phyloP scores from a whole-genome alignment of 2,329 filamentous ascomycete genomes.

The Leptographium lundbergii region DNA sequence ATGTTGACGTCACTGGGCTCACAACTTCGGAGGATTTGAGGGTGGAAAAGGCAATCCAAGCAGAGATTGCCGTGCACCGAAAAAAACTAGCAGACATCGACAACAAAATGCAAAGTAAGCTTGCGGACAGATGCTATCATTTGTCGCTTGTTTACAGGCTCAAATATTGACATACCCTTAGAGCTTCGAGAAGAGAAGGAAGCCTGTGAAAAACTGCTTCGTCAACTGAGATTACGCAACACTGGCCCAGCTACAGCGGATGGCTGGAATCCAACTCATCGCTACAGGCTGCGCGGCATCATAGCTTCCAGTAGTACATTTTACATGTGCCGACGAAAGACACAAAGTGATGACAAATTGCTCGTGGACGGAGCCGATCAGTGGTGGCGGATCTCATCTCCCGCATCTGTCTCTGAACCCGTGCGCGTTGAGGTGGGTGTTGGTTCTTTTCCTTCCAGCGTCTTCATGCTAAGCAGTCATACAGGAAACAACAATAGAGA shows the following conservation, averaged over 20 bases:
- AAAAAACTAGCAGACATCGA: constrained; percentile 9
- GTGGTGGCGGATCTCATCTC: constrained; percentile 18
- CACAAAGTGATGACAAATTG: constrained; percentile 8
- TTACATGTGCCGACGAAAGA: constrained; percentile 16
- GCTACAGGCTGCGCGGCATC: constrained; percentile 20
- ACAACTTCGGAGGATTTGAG: constrained; percentile 10
- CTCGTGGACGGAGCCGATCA: constrained; percentile 9
- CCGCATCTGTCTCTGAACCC: constrained; percentile 9
- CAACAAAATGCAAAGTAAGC: constrained; percentile 6
- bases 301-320: constrained; percentile 15
- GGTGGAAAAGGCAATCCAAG: constrained; percentile 9
- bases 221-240: constrained; percentile 5
- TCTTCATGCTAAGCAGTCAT: not conserved
- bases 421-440: constrained; percentile 12
- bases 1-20: constrained; percentile 11
- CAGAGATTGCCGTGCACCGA: constrained; percentile 11
- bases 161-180: not conserved
- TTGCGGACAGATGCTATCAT: not conserved
- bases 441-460: not conserved
- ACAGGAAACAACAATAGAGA: constrained; percentile 12
- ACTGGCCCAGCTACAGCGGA: constrained; percentile 13
- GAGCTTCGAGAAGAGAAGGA: constrained; percentile 4
- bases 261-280: constrained; percentile 16
- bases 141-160: no score
- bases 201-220: constrained; percentile 4